Conservation (phyloP, 495 filamentous ascomycete species). For the Aspergillus ostianus region DNA sequence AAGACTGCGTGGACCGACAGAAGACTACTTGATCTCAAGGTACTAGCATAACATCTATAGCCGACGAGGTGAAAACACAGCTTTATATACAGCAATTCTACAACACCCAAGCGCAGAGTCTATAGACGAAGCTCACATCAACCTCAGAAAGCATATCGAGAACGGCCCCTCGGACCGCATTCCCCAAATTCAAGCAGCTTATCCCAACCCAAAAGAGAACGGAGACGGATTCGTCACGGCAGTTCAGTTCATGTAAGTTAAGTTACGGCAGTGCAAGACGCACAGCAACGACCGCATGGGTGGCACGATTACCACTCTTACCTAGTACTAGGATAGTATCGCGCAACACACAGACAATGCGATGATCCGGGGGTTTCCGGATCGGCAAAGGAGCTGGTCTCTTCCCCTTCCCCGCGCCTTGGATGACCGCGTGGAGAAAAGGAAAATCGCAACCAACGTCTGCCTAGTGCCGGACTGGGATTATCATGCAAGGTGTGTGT, state of each 20-base stretch:
- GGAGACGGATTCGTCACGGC: constrained; percentile 17
- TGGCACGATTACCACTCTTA: not conserved
- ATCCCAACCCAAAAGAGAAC: constrained; percentile 2
- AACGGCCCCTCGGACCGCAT: constrained; percentile 13
- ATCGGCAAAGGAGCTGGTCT: not conserved
- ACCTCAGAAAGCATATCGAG: not conserved
- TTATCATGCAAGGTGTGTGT: too few species aligned
- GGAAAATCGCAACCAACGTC: too few species aligned
- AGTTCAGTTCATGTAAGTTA: not conserved
- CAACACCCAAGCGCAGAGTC: not conserved
- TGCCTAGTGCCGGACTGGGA: too few species aligned
- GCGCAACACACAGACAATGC: too few species aligned
- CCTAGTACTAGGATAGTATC: too few species aligned
- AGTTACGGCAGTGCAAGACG: not conserved
- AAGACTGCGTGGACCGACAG: not conserved
- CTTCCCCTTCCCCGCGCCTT: not conserved
- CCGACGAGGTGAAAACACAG: not conserved
- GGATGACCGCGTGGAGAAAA: too few species aligned
- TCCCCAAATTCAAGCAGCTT: not conserved
- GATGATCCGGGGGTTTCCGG: not conserved
- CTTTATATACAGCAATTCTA: not conserved
- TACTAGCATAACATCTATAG: not conserved
- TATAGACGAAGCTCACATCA: not conserved
- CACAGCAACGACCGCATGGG: too few species aligned
- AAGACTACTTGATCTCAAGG: not conserved